These are phyloP conservation scores for Myotisia sp. DNA, from an alignment of 2,329 filamentous ascomycete genomes.

Conservation along the genomic window DNA sequence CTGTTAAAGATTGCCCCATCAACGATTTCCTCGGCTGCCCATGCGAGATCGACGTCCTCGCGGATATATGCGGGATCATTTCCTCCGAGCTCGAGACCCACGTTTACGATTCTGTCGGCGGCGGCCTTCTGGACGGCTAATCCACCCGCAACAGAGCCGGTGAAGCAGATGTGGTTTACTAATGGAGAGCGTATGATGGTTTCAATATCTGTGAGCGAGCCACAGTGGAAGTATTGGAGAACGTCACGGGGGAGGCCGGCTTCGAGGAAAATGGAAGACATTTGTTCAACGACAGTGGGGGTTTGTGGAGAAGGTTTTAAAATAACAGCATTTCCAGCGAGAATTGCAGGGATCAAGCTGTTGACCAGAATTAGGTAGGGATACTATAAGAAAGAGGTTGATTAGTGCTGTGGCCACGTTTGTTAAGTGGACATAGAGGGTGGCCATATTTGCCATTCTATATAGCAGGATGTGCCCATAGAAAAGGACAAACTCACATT, in stretches of 20 bases:
- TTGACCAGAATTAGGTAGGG: constrained; percentile 90
- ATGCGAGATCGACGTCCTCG: constrained; percentile 69
- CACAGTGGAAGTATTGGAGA: constrained; percentile 84
- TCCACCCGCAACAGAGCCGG: constrained; percentile 78
- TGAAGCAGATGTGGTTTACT: constrained; percentile 78
- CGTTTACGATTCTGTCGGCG: constrained; percentile 66
- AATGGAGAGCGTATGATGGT: constrained; percentile 61
- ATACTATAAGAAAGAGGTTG: too few relatives aligned
- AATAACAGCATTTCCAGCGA: constrained; percentile 82
- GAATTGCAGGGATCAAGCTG: constrained; percentile 77
- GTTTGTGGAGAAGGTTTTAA: constrained; percentile 92
- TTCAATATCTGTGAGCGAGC: constrained; percentile 62
- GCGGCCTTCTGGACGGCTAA: constrained; percentile 75
- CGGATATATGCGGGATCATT: constrained; percentile 90
- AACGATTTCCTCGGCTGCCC: constrained; percentile 88
- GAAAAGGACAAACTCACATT: constrained; percentile 80
- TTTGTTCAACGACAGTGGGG: constrained; percentile 76
- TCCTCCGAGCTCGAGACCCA: constrained; percentile 82
- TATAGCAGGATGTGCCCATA: too few relatives aligned
- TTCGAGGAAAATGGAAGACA: constrained; percentile 59
- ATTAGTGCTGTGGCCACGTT: too few relatives aligned
- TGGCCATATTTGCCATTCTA: too few relatives aligned
- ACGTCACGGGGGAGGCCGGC: constrained; percentile 73
- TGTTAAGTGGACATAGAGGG: too few relatives aligned
- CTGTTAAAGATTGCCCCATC: constrained; percentile 97